Conservation (phyloP, 2,329 filamentous ascomycete species). For the Penicillium sp. region DNA sequence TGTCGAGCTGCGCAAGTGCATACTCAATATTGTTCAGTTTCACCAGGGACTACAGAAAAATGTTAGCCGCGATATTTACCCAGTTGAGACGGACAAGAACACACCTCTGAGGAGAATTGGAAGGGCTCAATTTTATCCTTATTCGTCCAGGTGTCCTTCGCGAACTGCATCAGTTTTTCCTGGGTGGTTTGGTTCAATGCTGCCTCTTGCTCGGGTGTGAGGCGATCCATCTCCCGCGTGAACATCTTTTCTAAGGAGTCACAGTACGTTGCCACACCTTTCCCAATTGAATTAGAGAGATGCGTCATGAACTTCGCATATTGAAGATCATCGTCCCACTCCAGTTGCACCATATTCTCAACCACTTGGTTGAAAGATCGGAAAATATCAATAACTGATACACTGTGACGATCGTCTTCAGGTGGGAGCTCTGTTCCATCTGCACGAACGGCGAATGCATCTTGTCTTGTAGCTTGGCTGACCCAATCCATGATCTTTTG, state of each 20-base stretch:
- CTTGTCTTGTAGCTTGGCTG: slow-evolving; percentile 85
- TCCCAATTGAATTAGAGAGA: slow-evolving; percentile 77
- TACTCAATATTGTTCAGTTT: slow-evolving; percentile 98
- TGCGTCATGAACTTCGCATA: slow-evolving; percentile 97
- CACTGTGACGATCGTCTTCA: slow-evolving; percentile 85
- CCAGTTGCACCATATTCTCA: slow-evolving; percentile 78
- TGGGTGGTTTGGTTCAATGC: slow-evolving; percentile 75
- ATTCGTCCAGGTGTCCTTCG: slow-evolving; percentile 86
- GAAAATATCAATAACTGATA: slow-evolving; percentile 91
- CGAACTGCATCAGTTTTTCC: slow-evolving; percentile 88
- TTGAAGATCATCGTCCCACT: slow-evolving; percentile 91
- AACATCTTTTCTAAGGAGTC: slow-evolving; percentile 86
- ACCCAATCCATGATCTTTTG: slow-evolving; percentile 77
- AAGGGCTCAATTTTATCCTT: slow-evolving; percentile 95
- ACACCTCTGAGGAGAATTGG: slow-evolving; percentile 89
- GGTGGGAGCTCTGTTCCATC: slow-evolving; percentile 61
- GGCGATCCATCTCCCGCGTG: slow-evolving; percentile 84
- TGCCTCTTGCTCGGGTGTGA: slow-evolving; percentile 82
- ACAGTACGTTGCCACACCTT: slow-evolving; percentile 83
- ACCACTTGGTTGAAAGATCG: slow-evolving; percentile 89
- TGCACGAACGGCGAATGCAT: slow-evolving; percentile 74
- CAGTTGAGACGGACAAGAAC: slow-evolving; percentile 19
- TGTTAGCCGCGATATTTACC: neutral
- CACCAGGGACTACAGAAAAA: slow-evolving; percentile 72
- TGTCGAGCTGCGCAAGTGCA: slow-evolving; percentile 86